These are phyloP conservation scores for Candida parachauliodes DNA, from an alignment of 805 yeast genomes.

Conservation along the genomic window DNA sequence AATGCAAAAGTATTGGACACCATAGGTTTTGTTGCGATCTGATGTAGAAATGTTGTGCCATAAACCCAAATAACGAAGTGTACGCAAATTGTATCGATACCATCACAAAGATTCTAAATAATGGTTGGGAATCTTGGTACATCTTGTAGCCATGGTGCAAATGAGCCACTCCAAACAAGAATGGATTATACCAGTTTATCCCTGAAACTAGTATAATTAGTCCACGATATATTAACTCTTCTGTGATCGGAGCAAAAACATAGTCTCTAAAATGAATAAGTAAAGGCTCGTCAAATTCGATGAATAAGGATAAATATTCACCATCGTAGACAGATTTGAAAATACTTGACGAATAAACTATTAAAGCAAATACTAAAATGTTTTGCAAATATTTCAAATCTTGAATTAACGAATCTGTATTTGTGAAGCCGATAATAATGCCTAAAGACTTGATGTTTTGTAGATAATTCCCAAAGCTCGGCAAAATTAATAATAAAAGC, in stretches of 20 bases:
- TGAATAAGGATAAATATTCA: background rate
- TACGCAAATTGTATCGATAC: conserved; percentile 55
- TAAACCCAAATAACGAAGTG: conserved; percentile 68
- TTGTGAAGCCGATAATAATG: conserved; percentile 31
- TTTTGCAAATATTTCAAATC: conserved; percentile 14
- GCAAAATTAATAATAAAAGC: conserved; percentile 25
- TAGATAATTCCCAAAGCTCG: conserved; percentile 14
- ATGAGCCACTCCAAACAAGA: conserved; percentile 75
- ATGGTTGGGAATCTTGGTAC: conserved; percentile 22
- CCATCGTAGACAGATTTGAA: conserved; percentile 22
- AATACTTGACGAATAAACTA: conserved; percentile 50
- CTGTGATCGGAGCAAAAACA: conserved; percentile 72
- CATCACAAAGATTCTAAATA: conserved; percentile 28
- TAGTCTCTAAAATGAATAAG: conserved; percentile 44
- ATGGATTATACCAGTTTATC: conserved; percentile 43
- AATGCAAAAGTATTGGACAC: conserved; percentile 57
- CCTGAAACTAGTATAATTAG: conserved; percentile 26
- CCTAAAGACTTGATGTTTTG: conserved; percentile 23
- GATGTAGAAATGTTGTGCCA: conserved; percentile 56
- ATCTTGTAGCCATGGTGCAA: conserved; percentile 65
- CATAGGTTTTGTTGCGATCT: conserved; percentile 47
- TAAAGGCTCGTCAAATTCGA: background rate
- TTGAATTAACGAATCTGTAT: conserved; percentile 6
- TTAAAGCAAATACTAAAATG: conserved; percentile 18
- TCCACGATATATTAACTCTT: conserved; percentile 68